Conservation (phyloP, 2,329 filamentous ascomycete species). For the Coniochaeta prunicola region DNA sequence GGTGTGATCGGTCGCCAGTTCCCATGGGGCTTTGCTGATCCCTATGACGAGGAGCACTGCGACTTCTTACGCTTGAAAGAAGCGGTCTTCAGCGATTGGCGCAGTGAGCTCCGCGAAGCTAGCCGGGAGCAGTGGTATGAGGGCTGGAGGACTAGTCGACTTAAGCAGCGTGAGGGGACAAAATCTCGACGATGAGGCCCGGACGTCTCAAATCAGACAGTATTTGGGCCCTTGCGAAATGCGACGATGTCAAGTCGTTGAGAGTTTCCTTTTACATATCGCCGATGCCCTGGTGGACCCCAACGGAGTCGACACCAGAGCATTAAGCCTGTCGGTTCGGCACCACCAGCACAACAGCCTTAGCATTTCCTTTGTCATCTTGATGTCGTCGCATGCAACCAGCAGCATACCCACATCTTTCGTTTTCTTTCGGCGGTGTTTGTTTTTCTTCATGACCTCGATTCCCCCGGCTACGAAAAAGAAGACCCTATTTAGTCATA, state of each 20-base stretch:
- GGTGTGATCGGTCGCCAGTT: slow-evolving; percentile 77
- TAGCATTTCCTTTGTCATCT: slow-evolving; percentile 1
- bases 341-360: background rate
- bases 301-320: background rate
- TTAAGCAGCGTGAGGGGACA: slow-evolving; percentile 45
- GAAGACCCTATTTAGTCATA: background rate
- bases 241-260: background rate
- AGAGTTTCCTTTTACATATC: background rate
- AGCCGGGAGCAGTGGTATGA: slow-evolving; percentile 94
- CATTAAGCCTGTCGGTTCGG: background rate
- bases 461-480: background rate
- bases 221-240: background rate
- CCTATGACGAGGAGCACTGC: slow-evolving; percentile 84
- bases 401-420: slow-evolving; percentile 3
- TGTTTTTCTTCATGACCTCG: background rate
- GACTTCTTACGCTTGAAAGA: slow-evolving; percentile 90
- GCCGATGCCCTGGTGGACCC: background rate
- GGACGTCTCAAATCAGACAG: background rate
- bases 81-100: slow-evolving; percentile 89
- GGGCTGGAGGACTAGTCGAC: slow-evolving; percentile 74
- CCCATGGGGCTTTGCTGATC: slow-evolving; percentile 95
- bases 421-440: background rate
- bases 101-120: slow-evolving; percentile 79
- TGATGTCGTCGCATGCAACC: background rate
- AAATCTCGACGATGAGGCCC: slow-evolving; percentile 27